Evolutionary conservation across 2,329 filamentous ascomycete species (phyloP).

Genomic region (Exophiala oligosperma): DNA sequence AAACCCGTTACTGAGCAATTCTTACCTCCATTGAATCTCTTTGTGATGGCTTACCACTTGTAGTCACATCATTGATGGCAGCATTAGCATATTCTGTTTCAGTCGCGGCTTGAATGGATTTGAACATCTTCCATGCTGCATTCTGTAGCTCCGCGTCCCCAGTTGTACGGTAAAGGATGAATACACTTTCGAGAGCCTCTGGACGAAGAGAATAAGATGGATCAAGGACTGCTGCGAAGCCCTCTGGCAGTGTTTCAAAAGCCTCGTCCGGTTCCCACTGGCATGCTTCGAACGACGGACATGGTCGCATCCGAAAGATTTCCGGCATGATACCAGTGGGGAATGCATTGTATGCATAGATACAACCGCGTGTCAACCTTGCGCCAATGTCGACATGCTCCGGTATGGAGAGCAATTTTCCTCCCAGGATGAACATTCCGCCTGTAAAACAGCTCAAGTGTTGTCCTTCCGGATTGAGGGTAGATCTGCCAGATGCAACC

Average conservation of each 20-base stretch:
- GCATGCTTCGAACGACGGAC: constrained; percentile 35
- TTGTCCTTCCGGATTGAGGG: constrained; percentile 45
- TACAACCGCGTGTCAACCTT: constrained; percentile 56
- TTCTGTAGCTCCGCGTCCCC: constrained; percentile 74
- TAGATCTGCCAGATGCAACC: constrained; percentile 29
- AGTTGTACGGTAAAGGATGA: constrained; percentile 88
- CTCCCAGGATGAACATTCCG: constrained; percentile 56
- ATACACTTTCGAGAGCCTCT: constrained; percentile 84
- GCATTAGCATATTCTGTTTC: constrained; percentile 67
- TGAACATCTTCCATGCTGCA: constrained; percentile 84
- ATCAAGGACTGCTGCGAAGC: constrained; percentile 18
- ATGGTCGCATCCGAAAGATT: constrained; percentile 44
- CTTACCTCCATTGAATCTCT: too few species aligned
- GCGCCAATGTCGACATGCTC: constrained; percentile 51
- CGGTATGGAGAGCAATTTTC: constrained; percentile 52
- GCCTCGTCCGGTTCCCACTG: constrained; percentile 38
- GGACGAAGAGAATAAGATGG: constrained; percentile 53
- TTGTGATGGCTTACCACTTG: neutral
- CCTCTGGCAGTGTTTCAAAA: constrained; percentile 21
- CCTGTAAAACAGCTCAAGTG: constrained; percentile 57
- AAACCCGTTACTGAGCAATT: too few species aligned
- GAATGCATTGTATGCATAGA: constrained; percentile 55
- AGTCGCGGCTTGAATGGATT: constrained; percentile 67
- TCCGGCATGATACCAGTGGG: constrained; percentile 58
- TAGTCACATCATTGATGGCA: constrained; percentile 60